Evolutionary conservation across 306 rosid genomes (phyloP).

Genomic region (Datisca glomerata): DNA sequence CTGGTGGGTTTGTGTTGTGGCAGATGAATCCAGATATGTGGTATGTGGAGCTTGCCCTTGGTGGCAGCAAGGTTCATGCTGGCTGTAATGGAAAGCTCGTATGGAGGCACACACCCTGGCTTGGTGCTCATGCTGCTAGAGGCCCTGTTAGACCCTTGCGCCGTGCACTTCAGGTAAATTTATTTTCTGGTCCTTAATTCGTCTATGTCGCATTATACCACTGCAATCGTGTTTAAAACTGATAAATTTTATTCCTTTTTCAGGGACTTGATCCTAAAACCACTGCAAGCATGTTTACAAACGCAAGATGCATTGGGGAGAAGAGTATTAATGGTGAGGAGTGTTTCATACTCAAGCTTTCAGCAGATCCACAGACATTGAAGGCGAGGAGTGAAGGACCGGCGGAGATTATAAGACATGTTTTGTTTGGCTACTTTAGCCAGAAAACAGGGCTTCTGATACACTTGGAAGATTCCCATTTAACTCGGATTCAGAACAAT

Average conservation of each 20-base stretch:
- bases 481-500: conserved; percentile 53
- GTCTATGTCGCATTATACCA: too few species aligned
- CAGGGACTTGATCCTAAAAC: conserved; percentile 64
- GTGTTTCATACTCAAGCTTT: conserved; percentile 56
- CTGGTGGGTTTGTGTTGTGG: conserved; percentile 64
- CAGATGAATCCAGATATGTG: conserved; percentile 65
- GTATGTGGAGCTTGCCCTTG: conserved; percentile 62
- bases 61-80: conserved; percentile 56
- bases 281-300: conserved; percentile 50
- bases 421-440: conserved; percentile 57
- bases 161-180: conserved; percentile 43
- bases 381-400: conserved; percentile 62
- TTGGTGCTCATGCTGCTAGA: conserved; percentile 54
- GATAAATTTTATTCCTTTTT: conserved; percentile 5
- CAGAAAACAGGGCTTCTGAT: conserved; percentile 59
- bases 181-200: not conserved
- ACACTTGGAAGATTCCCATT: conserved; percentile 58
- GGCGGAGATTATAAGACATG: conserved; percentile 56
- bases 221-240: too few species aligned
- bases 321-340: conserved; percentile 51
- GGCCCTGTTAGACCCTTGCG: conserved; percentile 57
- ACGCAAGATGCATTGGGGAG: conserved; percentile 60
- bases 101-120: conserved; percentile 73
- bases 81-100: conserved; percentile 56
- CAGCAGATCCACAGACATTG: conserved; percentile 47